A percentile compares a stretch with the other conserved stretches of the same genome.
These are phyloP conservation scores for Dryadomyces quercivorus DNA, from an alignment of 2,329 filamentous ascomycete species.

Conservation along the genomic window DNA sequence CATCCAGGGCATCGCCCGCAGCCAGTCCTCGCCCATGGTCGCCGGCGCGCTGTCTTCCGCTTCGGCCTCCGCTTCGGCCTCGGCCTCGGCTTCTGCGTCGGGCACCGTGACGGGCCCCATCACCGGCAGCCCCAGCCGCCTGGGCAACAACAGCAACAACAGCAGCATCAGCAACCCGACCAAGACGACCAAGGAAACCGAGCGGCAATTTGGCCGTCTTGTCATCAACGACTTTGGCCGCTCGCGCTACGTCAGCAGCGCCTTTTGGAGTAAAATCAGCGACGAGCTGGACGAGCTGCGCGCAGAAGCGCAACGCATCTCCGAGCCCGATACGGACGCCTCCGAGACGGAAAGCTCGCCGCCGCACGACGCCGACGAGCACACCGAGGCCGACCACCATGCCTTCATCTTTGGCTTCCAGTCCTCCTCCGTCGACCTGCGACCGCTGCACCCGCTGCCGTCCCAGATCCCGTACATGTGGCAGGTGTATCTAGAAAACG, in stretches of 20 bases:
- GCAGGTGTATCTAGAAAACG: constrained; percentile 36
- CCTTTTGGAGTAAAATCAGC: constrained; percentile 64
- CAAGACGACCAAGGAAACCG: constrained; percentile 22
- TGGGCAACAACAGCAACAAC: constrained; percentile 9
- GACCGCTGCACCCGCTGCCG: constrained; percentile 35
- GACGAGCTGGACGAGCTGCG: constrained; percentile 48
- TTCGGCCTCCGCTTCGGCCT: background rate
- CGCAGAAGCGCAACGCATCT: constrained; percentile 34
- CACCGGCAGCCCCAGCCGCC: constrained; percentile 9
- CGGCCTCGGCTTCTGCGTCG: background rate
- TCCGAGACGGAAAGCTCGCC: constrained; percentile 48
- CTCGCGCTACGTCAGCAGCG: constrained; percentile 63
- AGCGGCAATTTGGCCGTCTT: constrained; percentile 51
- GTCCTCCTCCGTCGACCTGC: constrained; percentile 51
- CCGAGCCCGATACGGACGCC: constrained; percentile 43
- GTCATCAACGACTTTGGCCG: constrained; percentile 58
- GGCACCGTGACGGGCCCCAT: background rate
- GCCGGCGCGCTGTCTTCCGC: background rate
- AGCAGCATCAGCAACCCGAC: constrained; percentile 9
- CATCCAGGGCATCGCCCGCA: background rate
- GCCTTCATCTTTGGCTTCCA: constrained; percentile 63
- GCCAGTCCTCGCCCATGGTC: too few species aligned
- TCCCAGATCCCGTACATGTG: constrained; percentile 43
- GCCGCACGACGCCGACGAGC: constrained; percentile 25
- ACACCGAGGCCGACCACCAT: constrained; percentile 42